Base-by-base conservation (phyloP, 1,284 basidiomycete genomes). In the Gomphus bonarii region DNA sequence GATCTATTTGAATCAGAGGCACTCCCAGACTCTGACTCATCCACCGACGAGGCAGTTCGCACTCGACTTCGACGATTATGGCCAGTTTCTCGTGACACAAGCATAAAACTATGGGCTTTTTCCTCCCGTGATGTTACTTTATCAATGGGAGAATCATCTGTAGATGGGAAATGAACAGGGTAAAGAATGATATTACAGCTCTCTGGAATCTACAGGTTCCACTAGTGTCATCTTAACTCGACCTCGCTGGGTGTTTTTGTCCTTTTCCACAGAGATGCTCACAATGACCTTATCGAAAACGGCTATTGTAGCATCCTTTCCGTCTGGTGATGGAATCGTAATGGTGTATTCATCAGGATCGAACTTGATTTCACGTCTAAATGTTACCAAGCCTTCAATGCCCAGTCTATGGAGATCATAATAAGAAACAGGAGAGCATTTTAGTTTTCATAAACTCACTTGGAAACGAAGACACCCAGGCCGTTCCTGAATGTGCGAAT, bases 401-500 rank as follows among this genome's bases (percentile, higher is more conserved):
- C 95, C 95, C 57, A 95, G 80, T 66, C 92, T 95, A 65, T 22
- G 40, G 18, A 49, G 20, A 44, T 25, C 40, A 42, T 18, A 42
- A 18, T 44, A 12, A 44, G 43, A 10, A 44, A 22, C 20, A 22
- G 22, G 12, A 44, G 36, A 56, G 30, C 14, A 42, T 25, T 28
- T 7, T 25, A 5, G 14, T 54, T 40, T 47, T 38, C 20, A 35
- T 52, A 38, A 3, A 78, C 88, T 67, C 65, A 97, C 93, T 88
- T 85, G 53, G 85, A 91, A 40, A 99, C 94, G 66, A 97, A 99
- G 14, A 99, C 95, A 9, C 92, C 90, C 9, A 99, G 70, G 0
- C 97, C 97, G 69, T 99, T 99, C 61, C 90, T 79, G 72, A 99
- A 99, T 1, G 89, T 86, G 55, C 95, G 76, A 62, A 99, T 97